phyloP scores from a whole-genome alignment of 192 early-diverging fungal genomes.

The Coemansia sp. region DNA sequence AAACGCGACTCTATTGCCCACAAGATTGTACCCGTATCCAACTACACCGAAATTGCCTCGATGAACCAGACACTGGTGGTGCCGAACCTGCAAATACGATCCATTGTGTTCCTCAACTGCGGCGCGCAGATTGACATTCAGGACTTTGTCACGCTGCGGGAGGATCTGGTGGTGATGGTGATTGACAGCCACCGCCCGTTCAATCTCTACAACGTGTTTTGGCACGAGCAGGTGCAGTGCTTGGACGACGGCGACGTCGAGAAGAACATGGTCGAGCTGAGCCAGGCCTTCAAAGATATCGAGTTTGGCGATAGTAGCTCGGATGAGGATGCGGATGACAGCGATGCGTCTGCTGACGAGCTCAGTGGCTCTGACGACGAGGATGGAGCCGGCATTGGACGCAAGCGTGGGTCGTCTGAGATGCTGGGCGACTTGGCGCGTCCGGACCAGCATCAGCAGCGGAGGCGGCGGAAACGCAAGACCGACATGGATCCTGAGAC shows the following conservation, averaged over 20 bases:
- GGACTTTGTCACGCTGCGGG: constrained; percentile 56
- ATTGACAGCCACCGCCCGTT: constrained; percentile 87
- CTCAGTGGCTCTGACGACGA: constrained; percentile 3
- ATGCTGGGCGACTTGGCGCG: constrained; percentile 8
- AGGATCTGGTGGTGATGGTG: constrained; percentile 67
- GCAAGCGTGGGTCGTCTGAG: constrained; percentile 9
- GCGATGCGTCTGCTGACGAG: constrained; percentile 3
- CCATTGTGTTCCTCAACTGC: constrained; percentile 81
- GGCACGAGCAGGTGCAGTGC: constrained; percentile 72
- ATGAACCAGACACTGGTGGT: constrained; percentile 55
- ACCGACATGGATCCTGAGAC: constrained; percentile 45
- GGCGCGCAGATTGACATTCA: constrained; percentile 74
- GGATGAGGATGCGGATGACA: constrained; percentile 7
- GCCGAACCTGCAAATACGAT: constrained; percentile 58
- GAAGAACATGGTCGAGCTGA: constrained; percentile 58
- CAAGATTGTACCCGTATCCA: constrained; percentile 74
- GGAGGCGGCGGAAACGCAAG: constrained; percentile 5
- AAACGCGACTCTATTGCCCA: constrained; percentile 77
- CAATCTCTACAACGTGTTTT: constrained; percentile 77
- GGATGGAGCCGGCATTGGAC: not conserved
- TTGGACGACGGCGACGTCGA: constrained; percentile 86
- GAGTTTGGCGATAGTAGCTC: constrained; percentile 28
- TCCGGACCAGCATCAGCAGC: not conserved
- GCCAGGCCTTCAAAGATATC: constrained; percentile 60
- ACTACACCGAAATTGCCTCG: constrained; percentile 58